These are phyloP conservation scores for Fusarium keratoplasticum DNA, from an alignment of 2,329 filamentous ascomycete species.

Conservation along the genomic window DNA sequence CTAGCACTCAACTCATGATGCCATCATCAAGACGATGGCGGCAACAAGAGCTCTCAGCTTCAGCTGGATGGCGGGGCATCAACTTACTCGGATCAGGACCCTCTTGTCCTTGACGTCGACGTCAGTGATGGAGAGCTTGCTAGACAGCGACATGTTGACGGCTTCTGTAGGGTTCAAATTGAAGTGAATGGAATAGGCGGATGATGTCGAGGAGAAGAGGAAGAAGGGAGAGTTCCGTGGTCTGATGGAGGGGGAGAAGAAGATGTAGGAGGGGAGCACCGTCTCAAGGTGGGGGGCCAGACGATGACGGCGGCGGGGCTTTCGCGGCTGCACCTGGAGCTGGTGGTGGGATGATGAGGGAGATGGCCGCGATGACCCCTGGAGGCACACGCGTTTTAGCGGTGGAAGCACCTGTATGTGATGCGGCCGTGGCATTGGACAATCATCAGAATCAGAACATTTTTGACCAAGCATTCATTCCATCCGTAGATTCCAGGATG, in stretches of 20 bases:
- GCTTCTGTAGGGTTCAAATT: conserved; percentile 14
- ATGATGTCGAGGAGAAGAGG: conserved; percentile 35
- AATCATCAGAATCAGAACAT: neutral
- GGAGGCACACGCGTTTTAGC: neutral
- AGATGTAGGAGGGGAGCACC: conserved; percentile 29
- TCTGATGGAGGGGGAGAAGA: conserved; percentile 30
- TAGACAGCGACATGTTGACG: conserved; percentile 91
- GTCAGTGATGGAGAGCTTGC: conserved; percentile 97
- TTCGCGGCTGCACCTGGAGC: conserved; percentile 30
- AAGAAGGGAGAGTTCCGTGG: conserved; percentile 24
- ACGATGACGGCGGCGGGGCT: conserved; percentile 39
- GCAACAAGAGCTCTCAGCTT: conserved; percentile 8
- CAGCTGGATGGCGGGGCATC: conserved; percentile 47
- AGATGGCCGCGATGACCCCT: conserved; percentile 15
- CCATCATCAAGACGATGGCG: conserved; percentile 8
- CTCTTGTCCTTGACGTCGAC: conserved; percentile 98
- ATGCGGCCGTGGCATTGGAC: neutral
- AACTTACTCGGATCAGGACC: conserved; percentile 92
- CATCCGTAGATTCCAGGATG: neutral
- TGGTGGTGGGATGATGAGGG: conserved; percentile 37
- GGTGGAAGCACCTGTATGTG: neutral
- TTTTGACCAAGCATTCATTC: neutral
- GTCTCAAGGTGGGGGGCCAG: conserved; percentile 30
- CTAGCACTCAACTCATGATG: neutral
- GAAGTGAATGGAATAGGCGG: conserved; percentile 31